Conservation (phyloP, 805 yeast species). For the Cyberlindnera lachancei region DNA sequence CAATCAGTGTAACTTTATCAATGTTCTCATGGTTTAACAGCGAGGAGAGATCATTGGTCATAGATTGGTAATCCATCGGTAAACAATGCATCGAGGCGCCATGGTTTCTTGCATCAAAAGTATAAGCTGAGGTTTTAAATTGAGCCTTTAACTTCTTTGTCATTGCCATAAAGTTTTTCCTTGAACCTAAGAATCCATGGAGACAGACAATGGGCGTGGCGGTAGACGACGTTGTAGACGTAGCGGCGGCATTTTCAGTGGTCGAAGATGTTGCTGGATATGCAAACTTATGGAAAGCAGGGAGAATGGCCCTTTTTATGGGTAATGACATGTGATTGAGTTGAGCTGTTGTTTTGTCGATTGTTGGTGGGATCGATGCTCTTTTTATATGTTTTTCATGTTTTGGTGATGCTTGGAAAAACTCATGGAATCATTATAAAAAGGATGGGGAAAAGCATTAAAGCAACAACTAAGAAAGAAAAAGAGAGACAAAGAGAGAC, state of each 20-base stretch:
- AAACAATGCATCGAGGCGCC: slow-evolving; percentile 43
- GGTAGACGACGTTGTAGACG: no score
- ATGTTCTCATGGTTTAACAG: slow-evolving; percentile 16
- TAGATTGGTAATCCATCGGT: slow-evolving; percentile 28
- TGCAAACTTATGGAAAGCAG: slow-evolving; percentile 7
- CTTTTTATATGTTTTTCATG: no score
- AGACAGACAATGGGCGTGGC: slow-evolving; percentile 35
- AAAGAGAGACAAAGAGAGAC: background rate
- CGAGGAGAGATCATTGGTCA: slow-evolving; percentile 10
- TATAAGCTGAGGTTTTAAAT: slow-evolving; percentile 29
- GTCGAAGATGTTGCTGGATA: no score
- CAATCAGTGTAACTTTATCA: slow-evolving; percentile 30
- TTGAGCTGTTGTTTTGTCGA: background rate
- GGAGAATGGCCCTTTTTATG: slow-evolving; percentile 3
- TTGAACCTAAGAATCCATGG: slow-evolving; percentile 51
- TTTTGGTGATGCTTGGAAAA: no score
- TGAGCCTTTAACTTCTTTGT: slow-evolving; percentile 28
- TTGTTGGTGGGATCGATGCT: no score
- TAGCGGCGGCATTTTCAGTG: no score
- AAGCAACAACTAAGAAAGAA: background rate
- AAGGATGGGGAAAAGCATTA: no score
- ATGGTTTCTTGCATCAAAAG: slow-evolving; percentile 49
- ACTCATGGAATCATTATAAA: background rate
- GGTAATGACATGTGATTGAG: background rate
- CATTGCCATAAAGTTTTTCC: slow-evolving; percentile 33